Percentiles rank a stretch among this genome's conserved stretches.
Conservation (phyloP, 768 basidiomycete species). For the Xerocomellus intermedius region DNA sequence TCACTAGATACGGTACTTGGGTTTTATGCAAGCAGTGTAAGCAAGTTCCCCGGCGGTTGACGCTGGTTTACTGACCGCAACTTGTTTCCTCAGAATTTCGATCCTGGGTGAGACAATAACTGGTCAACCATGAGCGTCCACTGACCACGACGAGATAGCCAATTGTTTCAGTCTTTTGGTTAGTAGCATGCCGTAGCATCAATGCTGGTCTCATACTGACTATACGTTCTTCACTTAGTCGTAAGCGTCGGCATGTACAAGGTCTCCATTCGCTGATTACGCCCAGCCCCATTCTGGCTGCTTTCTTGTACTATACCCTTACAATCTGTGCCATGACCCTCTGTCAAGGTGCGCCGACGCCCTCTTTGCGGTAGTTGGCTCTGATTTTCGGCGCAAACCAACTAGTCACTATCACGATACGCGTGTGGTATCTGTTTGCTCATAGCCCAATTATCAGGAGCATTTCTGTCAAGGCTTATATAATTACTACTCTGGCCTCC, state of each 20-base stretch:
- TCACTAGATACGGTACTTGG: constrained; percentile 11
- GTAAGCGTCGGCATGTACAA: constrained; percentile 1
- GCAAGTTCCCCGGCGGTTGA: background rate
- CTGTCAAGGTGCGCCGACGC: constrained; percentile 16
- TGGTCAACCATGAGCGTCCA: background rate
- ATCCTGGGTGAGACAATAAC: constrained; percentile 6
- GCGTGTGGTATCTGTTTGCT: constrained; percentile 22
- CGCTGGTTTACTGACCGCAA: background rate
- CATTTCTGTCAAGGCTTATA: background rate
- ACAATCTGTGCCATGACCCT: background rate
- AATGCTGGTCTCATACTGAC: background rate
- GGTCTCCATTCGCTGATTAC: background rate
- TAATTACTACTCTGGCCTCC: background rate
- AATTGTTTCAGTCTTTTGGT: background rate
- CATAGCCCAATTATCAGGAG: background rate
- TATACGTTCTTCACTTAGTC: background rate
- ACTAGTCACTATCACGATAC: constrained; percentile 14
- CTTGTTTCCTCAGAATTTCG: background rate
- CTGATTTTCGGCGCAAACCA: background rate
- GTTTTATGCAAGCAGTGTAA: constrained; percentile 6
- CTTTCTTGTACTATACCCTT: background rate
- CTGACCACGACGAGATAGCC: background rate
- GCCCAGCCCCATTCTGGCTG: background rate
- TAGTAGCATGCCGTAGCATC: background rate
- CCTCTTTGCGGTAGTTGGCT: background rate